phyloP scores from a whole-genome alignment of 2,329 filamentous ascomycete species.

The Rhinocladiella similis region DNA sequence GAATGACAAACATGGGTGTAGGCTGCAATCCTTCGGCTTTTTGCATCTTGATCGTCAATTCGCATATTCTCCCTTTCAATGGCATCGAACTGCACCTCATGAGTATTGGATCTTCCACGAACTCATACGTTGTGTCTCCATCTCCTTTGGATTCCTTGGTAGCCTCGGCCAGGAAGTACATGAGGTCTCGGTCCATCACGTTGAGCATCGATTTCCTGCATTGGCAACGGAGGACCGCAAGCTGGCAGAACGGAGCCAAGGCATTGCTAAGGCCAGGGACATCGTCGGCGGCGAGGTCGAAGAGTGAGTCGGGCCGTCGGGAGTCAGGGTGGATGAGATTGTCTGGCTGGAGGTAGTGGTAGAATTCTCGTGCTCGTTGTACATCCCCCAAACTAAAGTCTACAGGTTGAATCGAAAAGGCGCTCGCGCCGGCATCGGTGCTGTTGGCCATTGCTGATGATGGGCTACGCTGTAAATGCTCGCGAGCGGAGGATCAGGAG shows the following conservation, averaged over 20 bases:
- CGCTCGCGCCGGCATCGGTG: neutral
- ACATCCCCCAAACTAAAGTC: slow-evolving; percentile 17
- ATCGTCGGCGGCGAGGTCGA: slow-evolving; percentile 4
- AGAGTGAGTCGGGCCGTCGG: slow-evolving; percentile 1
- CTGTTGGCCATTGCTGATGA: neutral
- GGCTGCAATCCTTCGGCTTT: slow-evolving; percentile 22
- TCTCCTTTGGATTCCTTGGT: slow-evolving; percentile 38
- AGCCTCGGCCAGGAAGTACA: slow-evolving; percentile 55
- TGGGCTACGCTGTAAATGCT: neutral
- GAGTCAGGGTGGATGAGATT: slow-evolving; percentile 26
- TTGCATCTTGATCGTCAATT: slow-evolving; percentile 31
- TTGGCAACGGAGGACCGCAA: slow-evolving; percentile 17
- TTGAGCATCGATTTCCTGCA: slow-evolving; percentile 43
- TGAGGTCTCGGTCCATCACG: slow-evolving; percentile 49
- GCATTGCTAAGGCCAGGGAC: slow-evolving; percentile 15
- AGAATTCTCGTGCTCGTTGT: slow-evolving; percentile 40
- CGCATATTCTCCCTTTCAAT: slow-evolving; percentile 36
- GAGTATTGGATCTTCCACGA: slow-evolving; percentile 34
- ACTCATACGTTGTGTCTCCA: slow-evolving; percentile 31
- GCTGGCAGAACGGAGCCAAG: slow-evolving; percentile 15
- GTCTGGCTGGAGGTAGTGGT: slow-evolving; percentile 41
- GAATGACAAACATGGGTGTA: slow-evolving; percentile 33
- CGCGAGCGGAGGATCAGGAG: neutral
- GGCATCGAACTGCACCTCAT: slow-evolving; percentile 35
- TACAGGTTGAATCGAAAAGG: neutral